A percentile compares a stretch with the other conserved stretches of the same genome.
These are phyloP conservation scores for Pseudognaphalium luteoalbum DNA, from an alignment of 129 eudicot species.

Conservation along the genomic window DNA sequence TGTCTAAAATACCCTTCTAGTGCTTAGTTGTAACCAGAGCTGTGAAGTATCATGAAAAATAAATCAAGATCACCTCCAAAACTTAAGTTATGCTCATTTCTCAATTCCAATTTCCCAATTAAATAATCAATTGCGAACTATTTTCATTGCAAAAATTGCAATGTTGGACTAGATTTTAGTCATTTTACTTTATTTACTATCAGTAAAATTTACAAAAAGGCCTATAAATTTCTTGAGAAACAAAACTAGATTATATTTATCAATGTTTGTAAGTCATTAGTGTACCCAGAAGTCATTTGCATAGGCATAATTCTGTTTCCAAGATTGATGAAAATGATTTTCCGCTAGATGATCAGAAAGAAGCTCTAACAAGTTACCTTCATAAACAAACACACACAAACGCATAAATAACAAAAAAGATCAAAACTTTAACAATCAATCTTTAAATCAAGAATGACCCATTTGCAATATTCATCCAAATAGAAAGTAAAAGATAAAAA, in stretches of 20 bases:
- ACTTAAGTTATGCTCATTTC: not conserved
- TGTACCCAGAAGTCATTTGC: not conserved
- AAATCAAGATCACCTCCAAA: not conserved
- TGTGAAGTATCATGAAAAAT: not conserved
- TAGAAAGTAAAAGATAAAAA: constrained; percentile 2
- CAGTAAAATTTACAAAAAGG: not conserved
- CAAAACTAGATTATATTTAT: not conserved
- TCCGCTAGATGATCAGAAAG: not conserved
- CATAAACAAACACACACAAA: constrained; percentile 22
- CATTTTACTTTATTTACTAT: not conserved
- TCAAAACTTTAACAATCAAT: constrained; percentile 6
- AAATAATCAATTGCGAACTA: not conserved
- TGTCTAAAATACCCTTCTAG: not conserved
- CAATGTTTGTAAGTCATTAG: not conserved
- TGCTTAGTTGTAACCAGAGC: not conserved
- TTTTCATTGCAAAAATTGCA: not conserved
- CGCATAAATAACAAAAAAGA: not conserved
- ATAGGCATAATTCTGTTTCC: not conserved
- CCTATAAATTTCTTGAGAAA: not conserved
- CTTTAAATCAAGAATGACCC: not conserved
- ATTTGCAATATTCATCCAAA: not conserved
- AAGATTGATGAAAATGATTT: not conserved
- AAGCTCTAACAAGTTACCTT: constrained; percentile 13
- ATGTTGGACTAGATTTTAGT: not conserved
- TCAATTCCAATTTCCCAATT: not conserved